Conservation (phyloP, 2,329 filamentous ascomycete genomes). For the Phyllosticta citriasiana region DNA sequence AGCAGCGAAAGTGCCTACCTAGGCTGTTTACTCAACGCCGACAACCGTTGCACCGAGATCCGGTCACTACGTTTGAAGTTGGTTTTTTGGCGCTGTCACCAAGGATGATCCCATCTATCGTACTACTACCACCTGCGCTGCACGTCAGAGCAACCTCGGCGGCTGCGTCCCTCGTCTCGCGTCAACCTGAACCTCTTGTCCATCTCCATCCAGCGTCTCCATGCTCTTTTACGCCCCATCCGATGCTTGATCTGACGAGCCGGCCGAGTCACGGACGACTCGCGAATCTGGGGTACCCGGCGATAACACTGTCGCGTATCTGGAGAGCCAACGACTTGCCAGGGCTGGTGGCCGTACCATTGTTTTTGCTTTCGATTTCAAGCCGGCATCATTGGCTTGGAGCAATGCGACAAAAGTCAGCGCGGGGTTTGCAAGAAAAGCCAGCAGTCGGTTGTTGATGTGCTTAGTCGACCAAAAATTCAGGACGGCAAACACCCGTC, state of each 20-base stretch:
- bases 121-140: neutral
- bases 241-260: neutral
- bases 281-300: neutral
- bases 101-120: neutral
- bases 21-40: neutral
- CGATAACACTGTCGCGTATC: neutral
- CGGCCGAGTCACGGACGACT: neutral
- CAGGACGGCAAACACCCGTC: no score
- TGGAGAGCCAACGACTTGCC: neutral
- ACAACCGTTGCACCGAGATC: neutral
- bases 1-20: neutral
- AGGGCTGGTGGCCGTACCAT: neutral
- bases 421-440: neutral
- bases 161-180: neutral
- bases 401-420: neutral
- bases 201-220: neutral
- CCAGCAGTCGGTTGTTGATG: no score
- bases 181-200: neutral
- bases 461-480: no score
- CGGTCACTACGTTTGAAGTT: neutral
- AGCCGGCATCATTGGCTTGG: neutral
- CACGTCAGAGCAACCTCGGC: neutral
- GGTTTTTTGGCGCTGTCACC: neutral
- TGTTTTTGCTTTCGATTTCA: neutral
- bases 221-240: neutral